Evolutionary conservation across 768 basidiomycete species (phyloP).

Genomic region (Clitopilus passeckerianus): DNA sequence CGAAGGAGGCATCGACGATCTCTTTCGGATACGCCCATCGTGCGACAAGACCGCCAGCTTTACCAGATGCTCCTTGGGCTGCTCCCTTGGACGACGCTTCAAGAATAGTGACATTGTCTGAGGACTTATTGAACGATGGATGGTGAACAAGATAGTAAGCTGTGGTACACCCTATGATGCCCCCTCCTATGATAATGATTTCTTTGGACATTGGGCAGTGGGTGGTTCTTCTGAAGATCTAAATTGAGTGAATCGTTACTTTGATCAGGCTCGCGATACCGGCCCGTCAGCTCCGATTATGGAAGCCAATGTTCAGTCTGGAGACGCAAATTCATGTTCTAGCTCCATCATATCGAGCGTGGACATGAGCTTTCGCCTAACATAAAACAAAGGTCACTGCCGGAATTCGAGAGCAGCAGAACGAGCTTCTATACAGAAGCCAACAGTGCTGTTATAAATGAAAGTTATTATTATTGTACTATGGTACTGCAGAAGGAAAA

Average conservation of each 20-base stretch:
- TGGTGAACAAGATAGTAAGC: conserved; percentile 76
- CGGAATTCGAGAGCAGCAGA: too few relatives aligned
- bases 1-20: conserved; percentile 65
- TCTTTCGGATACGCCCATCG: conserved; percentile 79
- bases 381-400: too few relatives aligned
- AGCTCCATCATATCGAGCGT: too few relatives aligned
- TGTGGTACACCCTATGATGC: conserved; percentile 81
- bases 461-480: too few relatives aligned
- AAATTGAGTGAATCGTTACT: too few relatives aligned
- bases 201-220: conserved; percentile 16
- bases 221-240: neutral
- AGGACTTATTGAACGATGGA: conserved; percentile 34
- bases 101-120: conserved; percentile 53
- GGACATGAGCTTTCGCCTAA: too few relatives aligned
- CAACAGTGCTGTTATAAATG: too few relatives aligned
- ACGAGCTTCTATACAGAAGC: too few relatives aligned
- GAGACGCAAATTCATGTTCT: too few relatives aligned
- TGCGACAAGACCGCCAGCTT: conserved; percentile 82
- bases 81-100: conserved; percentile 64
- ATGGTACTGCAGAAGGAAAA: too few relatives aligned
- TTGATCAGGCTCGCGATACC: neutral
- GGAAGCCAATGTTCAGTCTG: too few relatives aligned
- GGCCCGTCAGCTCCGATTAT: neutral
- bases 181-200: conserved; percentile 80
- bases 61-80: conserved; percentile 80